Evolutionary conservation across 129 eudicot genomes (phyloP).

Genomic region (Flaveria trinervia): DNA sequence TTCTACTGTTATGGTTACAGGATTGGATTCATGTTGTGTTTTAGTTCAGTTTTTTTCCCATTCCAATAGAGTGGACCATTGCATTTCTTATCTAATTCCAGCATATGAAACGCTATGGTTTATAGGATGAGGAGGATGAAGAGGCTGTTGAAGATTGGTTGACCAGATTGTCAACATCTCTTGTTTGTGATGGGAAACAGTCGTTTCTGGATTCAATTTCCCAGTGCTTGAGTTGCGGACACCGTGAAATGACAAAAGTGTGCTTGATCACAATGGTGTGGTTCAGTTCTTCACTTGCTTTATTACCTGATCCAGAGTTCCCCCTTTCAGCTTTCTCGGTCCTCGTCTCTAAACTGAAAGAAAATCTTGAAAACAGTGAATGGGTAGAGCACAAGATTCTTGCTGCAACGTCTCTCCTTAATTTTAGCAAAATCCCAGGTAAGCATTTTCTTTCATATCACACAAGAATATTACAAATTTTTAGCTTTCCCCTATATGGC

Average conservation of each 20-base stretch:
- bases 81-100: conserved; percentile 2
- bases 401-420: conserved; percentile 62
- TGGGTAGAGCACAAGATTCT: conserved; percentile 68
- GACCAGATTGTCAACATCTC: conserved; percentile 53
- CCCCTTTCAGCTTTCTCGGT: conserved; percentile 52
- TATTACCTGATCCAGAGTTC: conserved; percentile 39
- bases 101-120: neutral
- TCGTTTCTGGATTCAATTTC: conserved; percentile 67
- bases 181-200: conserved; percentile 62
- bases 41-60: neutral
- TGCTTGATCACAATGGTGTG: conserved; percentile 61
- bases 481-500: neutral
- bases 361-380: conserved; percentile 44
- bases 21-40: conserved; percentile 6
- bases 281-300: conserved; percentile 59
- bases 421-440: conserved; percentile 75
- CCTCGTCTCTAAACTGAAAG: conserved; percentile 52
- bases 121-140: conserved; percentile 57
- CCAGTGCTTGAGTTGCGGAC: conserved; percentile 52
- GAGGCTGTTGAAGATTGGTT: conserved; percentile 66
- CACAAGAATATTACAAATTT: neutral
- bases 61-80: neutral
- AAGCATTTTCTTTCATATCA: conserved; percentile 21
- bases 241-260: conserved; percentile 44
- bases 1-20: neutral